Conservation (phyloP, 139 green algal species). For the Coccomyxa sp. region DNA sequence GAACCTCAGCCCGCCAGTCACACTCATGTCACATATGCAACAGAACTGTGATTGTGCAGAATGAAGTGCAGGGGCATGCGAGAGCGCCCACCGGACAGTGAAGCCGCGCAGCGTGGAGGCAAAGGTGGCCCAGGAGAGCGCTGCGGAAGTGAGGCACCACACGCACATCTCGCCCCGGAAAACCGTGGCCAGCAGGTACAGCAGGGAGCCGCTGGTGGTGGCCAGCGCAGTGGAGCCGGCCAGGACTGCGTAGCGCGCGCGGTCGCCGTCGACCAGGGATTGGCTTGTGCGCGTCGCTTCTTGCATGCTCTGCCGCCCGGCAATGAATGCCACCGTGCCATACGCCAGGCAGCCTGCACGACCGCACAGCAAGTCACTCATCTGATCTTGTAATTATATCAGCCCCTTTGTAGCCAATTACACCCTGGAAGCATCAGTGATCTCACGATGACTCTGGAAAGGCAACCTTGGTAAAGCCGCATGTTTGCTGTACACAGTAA, state of each 20-base stretch:
- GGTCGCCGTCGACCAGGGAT: neutral
- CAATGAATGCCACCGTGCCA: conserved; percentile 37
- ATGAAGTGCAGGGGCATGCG: too few species aligned
- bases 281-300: neutral
- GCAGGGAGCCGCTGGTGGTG: conserved; percentile 59
- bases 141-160: conserved; percentile 69
- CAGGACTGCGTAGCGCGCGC: conserved; percentile 22
- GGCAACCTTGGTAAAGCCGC: too few species aligned
- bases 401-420: too few species aligned
- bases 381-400: too few species aligned
- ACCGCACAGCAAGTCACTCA: neutral
- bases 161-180: conserved; percentile 60
- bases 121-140: conserved; percentile 48
- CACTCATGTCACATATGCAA: too few species aligned
- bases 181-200: conserved; percentile 62
- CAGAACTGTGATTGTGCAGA: too few species aligned
- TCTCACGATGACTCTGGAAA: too few species aligned
- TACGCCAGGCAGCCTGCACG: conserved; percentile 54
- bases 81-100: neutral
- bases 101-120: conserved; percentile 7
- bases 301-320: conserved; percentile 6
- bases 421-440: too few species aligned
- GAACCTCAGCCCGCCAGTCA: too few species aligned
- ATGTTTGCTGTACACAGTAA: neutral
- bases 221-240: conserved; percentile 53